These are phyloP conservation scores for Udeniomyces megalosporus DNA, from an alignment of 768 basidiomycete genomes.

Conservation along the genomic window DNA sequence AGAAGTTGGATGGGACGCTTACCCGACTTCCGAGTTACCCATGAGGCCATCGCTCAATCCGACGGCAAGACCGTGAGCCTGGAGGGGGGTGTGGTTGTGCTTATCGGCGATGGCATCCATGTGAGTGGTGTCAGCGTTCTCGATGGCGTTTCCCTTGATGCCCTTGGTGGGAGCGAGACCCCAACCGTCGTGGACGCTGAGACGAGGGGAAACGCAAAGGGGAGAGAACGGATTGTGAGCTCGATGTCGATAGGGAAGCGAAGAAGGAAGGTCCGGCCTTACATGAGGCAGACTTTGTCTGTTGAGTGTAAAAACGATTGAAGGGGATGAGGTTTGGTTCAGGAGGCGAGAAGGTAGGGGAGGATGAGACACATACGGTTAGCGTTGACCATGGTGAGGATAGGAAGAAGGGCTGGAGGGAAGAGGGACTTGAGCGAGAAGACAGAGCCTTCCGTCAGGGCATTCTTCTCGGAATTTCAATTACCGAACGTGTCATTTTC, in stretches of 20 bases:
- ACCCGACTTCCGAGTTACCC: slow-evolving; percentile 98
- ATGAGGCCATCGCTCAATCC: slow-evolving; percentile 85
- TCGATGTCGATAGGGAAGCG: neutral
- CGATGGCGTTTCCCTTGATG: slow-evolving; percentile 75
- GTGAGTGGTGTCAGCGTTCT: slow-evolving; percentile 62
- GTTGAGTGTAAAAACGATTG: neutral
- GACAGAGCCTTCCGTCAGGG: no score
- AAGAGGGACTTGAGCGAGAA: no score
- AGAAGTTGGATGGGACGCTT: slow-evolving; percentile 24
- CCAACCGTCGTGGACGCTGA: slow-evolving; percentile 84
- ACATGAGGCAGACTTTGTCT: slow-evolving; percentile 85
- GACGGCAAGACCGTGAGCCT: slow-evolving; percentile 80
- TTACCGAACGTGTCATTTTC: neutral
- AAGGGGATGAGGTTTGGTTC: neutral
- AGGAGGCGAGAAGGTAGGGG: neutral
- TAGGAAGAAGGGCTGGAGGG: no score
- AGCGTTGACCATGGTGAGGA: neutral
- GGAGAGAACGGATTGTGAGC: slow-evolving; percentile 30
- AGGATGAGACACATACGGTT: neutral
- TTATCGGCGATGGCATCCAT: slow-evolving; percentile 77
- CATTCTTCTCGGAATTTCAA: neutral
- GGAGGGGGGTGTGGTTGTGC: slow-evolving; percentile 52
- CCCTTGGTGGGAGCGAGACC: slow-evolving; percentile 48
- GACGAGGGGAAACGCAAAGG: neutral
- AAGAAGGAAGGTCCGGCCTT: slow-evolving; percentile 24